phyloP scores from a whole-genome alignment of 129 eudicot genomes.

The Silybum marianum region DNA sequence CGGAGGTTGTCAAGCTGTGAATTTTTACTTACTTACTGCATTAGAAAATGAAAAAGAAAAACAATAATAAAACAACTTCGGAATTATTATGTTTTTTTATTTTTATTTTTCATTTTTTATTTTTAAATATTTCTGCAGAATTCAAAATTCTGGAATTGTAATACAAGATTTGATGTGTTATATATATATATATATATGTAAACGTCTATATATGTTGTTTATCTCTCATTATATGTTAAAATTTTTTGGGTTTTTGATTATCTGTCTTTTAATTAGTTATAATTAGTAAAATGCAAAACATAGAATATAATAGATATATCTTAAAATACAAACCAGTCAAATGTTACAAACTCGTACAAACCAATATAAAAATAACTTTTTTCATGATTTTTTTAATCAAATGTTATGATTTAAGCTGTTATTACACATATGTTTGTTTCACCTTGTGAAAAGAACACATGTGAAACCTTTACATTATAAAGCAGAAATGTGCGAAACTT shows the following conservation, averaged over 20 bases:
- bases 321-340: too few relatives aligned
- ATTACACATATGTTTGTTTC: too few relatives aligned
- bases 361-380: too few relatives aligned
- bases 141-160: conserved; percentile 31
- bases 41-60: not conserved
- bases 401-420: too few relatives aligned
- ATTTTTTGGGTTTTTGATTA: not conserved
- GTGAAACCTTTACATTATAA: too few relatives aligned
- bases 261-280: too few relatives aligned
- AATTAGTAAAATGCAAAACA: too few relatives aligned
- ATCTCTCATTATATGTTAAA: not conserved
- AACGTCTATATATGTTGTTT: conserved; percentile 13
- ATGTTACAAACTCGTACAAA: too few relatives aligned
- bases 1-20: conserved; percentile 75
- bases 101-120: not conserved
- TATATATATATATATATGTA: conserved; percentile 23
- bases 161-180: conserved; percentile 24
- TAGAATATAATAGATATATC: too few relatives aligned
- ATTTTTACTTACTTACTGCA: not conserved
- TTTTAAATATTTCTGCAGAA: conserved; percentile 24
- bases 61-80: conserved; percentile 27
- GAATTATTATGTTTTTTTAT: not conserved
- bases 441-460: too few relatives aligned
- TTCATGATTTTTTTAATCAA: too few relatives aligned
- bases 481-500: too few relatives aligned